Base-by-base conservation (phyloP, 441 rosid genomes). In the Adansonia grandidieri region DNA sequence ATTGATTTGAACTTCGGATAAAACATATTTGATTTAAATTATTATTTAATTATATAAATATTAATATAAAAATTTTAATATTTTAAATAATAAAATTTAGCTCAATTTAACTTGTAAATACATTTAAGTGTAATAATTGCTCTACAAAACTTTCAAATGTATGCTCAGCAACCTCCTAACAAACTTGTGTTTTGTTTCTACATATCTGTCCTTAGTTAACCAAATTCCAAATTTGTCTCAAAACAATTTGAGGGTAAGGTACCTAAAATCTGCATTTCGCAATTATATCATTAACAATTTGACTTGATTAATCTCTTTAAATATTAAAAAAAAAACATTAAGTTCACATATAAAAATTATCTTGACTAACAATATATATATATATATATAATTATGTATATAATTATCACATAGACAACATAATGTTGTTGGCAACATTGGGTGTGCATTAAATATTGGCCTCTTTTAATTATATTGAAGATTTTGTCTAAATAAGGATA, bases 161-260 rank as follows among this genome's bases (percentile, higher is more conserved):
- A 28, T 11, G 67, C 17, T 62, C 44, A 62, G 44, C 67, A 61
- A 62, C 67, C 67, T 13, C 28, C 28, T 62, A 62, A 62, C 67
- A 2, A 62, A 62, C 44, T 28, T 62, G 44, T 62, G 28, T 24
- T 13, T 28, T 62, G 44, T 28, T 13, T 9, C 65, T 3, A 10
- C 65, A 61, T 61, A 15, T 61, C 4, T 61, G 40, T 22, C 15
- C 28, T 19, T 19, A 24, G 62, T 57, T 57, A 19, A 0, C 28
- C 10, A 56, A 7, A 6, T 56, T 56, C 61, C 10, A 17, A 53
- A 15, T 15, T 58, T 20, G 32, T 60, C 13, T 60, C 0, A 4
- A 60, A 60, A 60, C 4, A 61, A 61, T 20, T 58, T 58, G 40
- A 24, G 10, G 66, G n/a, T 62, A 28, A 22, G 65, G 3, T 9